These are phyloP conservation scores for Naumovozyma baii DNA, from an alignment of 805 yeast genomes.

Conservation along the genomic window DNA sequence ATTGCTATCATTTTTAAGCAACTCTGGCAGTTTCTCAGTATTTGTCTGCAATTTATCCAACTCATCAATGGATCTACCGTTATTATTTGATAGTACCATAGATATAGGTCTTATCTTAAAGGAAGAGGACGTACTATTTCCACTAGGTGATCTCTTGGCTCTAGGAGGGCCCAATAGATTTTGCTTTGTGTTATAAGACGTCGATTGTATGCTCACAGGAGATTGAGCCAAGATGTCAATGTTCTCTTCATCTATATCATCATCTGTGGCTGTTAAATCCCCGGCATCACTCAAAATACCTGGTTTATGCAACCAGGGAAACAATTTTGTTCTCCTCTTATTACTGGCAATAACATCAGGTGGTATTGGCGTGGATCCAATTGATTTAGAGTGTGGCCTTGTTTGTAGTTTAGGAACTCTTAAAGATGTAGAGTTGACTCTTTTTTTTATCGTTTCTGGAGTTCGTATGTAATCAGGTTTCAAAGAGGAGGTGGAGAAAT, in stretches of 20 bases:
- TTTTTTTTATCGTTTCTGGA: neutral
- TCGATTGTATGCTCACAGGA: conserved; percentile 11
- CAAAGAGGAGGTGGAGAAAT: conserved; percentile 3
- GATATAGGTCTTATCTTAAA: conserved; percentile 16
- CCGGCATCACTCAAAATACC: conserved; percentile 26
- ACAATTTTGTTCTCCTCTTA: conserved; percentile 19
- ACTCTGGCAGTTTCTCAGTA: neutral
- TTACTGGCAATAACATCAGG: conserved; percentile 26
- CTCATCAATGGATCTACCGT: conserved; percentile 18
- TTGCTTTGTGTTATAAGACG: conserved; percentile 5
- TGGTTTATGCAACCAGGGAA: conserved; percentile 26
- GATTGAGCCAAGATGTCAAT: conserved; percentile 10
- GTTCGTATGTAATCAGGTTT: conserved; percentile 1
- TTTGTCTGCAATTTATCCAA: conserved; percentile 6
- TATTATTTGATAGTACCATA: conserved; percentile 11
- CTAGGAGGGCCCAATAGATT: conserved; percentile 10
- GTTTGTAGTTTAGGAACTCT: conserved; percentile 10
- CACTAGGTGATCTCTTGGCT: conserved; percentile 15
- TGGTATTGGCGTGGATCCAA: conserved; percentile 25
- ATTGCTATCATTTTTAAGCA: neutral
- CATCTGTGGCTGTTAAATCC: conserved; percentile 23
- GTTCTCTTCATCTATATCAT: conserved; percentile 19
- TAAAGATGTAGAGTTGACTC: neutral
- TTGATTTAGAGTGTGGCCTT: conserved; percentile 28
- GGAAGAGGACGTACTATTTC: conserved; percentile 17